Evolutionary conservation across 1,284 basidiomycete species (phyloP).

Genomic region (Boletus sp.): DNA sequence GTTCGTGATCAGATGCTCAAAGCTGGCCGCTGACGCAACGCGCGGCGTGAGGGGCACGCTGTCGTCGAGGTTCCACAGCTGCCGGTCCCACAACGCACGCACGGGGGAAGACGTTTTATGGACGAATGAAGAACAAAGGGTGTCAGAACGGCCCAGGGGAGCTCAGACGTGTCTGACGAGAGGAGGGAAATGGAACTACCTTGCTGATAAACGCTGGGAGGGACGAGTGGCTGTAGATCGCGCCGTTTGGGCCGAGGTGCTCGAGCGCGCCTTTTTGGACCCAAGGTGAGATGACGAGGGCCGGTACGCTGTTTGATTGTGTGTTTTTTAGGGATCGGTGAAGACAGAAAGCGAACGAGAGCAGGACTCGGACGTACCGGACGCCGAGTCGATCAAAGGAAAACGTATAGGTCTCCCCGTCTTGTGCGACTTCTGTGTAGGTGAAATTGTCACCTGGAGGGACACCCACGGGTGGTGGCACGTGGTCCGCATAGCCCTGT

Average conservation of each 20-base stretch:
- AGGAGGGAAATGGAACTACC: neutral
- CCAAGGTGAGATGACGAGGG: slow-evolving; percentile 27
- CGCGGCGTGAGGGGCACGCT: slow-evolving; percentile 25
- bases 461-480: slow-evolving; percentile 23
- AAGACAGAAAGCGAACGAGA: neutral
- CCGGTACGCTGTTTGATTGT: slow-evolving; percentile 10
- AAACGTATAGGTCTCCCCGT: slow-evolving; percentile 24
- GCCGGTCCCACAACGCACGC: neutral
- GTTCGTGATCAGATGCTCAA: slow-evolving; percentile 25
- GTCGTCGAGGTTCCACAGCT: slow-evolving; percentile 27
- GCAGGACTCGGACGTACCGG: slow-evolving; percentile 12
- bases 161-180: neutral
- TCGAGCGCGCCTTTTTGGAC: slow-evolving; percentile 22
- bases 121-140: too few species aligned
- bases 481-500: slow-evolving; percentile 27
- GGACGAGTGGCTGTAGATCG: slow-evolving; percentile 25
- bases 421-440: slow-evolving; percentile 24
- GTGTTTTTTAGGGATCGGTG: too few species aligned
- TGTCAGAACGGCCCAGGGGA: neutral
- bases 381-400: slow-evolving; percentile 25
- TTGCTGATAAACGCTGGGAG: slow-evolving; percentile 24
- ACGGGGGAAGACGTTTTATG: neutral
- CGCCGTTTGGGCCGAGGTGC: slow-evolving; percentile 11
- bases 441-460: slow-evolving; percentile 24
- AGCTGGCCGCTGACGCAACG: slow-evolving; percentile 22